Conservation (phyloP, 1,139 yeast species). For the Saccharomyces pastorianus region DNA sequence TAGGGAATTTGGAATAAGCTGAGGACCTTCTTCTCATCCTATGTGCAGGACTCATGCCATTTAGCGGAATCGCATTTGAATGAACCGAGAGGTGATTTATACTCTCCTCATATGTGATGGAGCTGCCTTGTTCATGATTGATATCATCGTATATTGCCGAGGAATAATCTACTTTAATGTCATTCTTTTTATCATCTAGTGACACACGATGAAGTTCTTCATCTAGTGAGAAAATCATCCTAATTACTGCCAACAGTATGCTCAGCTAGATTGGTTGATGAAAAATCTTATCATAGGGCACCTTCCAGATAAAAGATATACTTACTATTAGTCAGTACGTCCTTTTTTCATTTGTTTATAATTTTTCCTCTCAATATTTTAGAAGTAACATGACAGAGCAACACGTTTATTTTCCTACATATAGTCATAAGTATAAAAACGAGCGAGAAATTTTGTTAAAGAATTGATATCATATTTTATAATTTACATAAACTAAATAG, state of each 20-base stretch:
- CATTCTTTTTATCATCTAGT: slow-evolving; percentile 10
- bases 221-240: slow-evolving; percentile 24
- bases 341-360: not conserved
- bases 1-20: slow-evolving; percentile 24
- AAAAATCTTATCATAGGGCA: not conserved
- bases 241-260: not conserved
- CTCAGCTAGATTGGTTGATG: not conserved
- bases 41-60: not conserved
- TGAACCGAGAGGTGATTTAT: not conserved
- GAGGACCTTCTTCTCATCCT: slow-evolving; percentile 27
- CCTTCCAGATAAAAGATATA: not conserved
- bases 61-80: slow-evolving; percentile 1
- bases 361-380: not conserved
- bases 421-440: not conserved
- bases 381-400: not conserved
- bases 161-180: slow-evolving; percentile 9
- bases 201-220: slow-evolving; percentile 21
- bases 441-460: not conserved
- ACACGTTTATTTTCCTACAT: not conserved
- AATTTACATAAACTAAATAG: not conserved
- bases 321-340: not conserved
- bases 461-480: not conserved
- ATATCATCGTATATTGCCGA: not conserved
- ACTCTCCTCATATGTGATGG: not conserved
- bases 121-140: not conserved